Evolutionary conservation across 2,329 filamentous ascomycete species (phyloP).

Genomic region (Beauveria asiatica): DNA sequence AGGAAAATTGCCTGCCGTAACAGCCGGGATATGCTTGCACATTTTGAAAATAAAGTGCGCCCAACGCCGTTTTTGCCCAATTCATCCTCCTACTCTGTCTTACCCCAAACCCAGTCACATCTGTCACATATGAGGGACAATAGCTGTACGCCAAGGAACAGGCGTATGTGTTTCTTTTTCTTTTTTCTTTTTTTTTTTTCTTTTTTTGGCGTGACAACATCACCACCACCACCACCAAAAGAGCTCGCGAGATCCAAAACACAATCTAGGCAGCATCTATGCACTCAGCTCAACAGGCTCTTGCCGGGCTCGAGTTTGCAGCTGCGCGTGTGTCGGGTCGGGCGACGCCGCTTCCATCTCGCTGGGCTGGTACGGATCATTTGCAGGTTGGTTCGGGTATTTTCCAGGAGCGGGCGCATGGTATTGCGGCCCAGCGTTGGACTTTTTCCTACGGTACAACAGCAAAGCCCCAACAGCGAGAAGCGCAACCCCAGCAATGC

Average conservation of each 20-base stretch:
- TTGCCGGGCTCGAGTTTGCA: neutral
- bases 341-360: constrained; percentile 1
- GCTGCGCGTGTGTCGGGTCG: neutral
- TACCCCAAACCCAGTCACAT: neutral
- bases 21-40: neutral
- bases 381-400: neutral
- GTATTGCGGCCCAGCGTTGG: neutral
- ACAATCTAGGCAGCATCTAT: neutral
- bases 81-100: no score
- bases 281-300: neutral
- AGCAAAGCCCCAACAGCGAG: constrained; percentile 8
- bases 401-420: neutral
- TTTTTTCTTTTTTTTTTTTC: no score
- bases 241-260: no score
- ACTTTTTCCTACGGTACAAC: constrained; percentile 1
- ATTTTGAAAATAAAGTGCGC: neutral
- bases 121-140: no score
- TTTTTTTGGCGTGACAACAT: no score
- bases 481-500: neutral
- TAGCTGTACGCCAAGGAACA: no score
- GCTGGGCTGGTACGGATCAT: neutral
- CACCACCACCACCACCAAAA: neutral
- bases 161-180: no score
- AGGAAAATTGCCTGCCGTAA: neutral
- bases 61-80: neutral